Base-by-base conservation (phyloP, 2,329 filamentous ascomycete genomes). In the Biscogniauxia mediterranea region DNA sequence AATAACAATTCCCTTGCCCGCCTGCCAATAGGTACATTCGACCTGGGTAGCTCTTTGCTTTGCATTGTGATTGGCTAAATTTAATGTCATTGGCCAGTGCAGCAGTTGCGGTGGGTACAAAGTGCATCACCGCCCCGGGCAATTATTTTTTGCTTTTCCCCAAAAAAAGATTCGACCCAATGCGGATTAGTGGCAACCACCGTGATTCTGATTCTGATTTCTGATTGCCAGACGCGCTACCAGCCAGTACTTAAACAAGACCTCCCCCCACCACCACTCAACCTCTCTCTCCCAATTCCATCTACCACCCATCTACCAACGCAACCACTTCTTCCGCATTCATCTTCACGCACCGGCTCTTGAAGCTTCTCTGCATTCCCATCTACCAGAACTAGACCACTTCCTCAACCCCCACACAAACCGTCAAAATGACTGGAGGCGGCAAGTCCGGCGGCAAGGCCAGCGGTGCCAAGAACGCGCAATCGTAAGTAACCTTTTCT, bases 371-470 rank as follows among this genome's bases (percentile, higher is more conserved):
- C 57, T 61, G 51, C 62, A 65, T 66, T 61, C 61, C 51, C 55
- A 58, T 64, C 56, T 56, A 61, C 54, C 61, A 51, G 66, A 57
- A 56, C 62, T 53, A 32, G 7, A 32, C 28, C 7, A 32, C 64
- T 64, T 70, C 70, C 70, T 65, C 64, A 66, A 73, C 71, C 66
- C 69, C 72, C 75, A 67, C 66, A 71, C 71, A 71, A 69, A 75
- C 70, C 69, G 77, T 86, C 89, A 97, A 92, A 91, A 99, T 99
- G 95, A 96, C 95, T 92, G 94, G 94, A 88, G 94, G 94, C 82
- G 95, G 95, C 83, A 99, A 99, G 85, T 97, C 94, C 84, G 95
- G 95, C 83, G 95, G 95, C 89, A 98, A 98, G 90, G 93, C 94
- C 85, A 94, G 91, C 84, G 93, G 93, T 85, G 90, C 91, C 85